Base-by-base conservation (phyloP, 169 alveolate genomes). In the Plasmodium knowlesi region DNA sequence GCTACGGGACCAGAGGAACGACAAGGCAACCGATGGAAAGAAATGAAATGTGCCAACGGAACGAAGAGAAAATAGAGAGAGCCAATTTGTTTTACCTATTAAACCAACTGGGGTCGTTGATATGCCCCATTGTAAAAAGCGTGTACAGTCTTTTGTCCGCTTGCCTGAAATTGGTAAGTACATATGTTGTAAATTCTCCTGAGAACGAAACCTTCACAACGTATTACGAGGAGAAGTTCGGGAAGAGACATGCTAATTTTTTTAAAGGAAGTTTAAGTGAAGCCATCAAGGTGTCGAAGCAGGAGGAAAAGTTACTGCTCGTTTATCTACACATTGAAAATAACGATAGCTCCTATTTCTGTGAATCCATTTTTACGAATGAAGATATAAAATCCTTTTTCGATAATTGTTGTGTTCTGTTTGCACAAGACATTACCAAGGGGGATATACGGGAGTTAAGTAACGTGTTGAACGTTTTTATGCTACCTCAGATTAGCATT, bases 281-380 rank as follows among this genome's bases (percentile, higher is more conserved):
- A 30, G 93, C 93, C n/a, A 85, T 85, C 34, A 43, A 50, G 34
- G 54, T n/a, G 41, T 85, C 93, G 1, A 74, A n/a, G 30, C 78
- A 53, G 61, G 86, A 85, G 28, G 93, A 74, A 10, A 85, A 85
- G 37, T 85, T 85, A 50, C 74, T 85, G 61, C 80, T 85, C 5
- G 85, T 85, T 3, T 85, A 85, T 74, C 79, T 85, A 30, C 93
- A 85, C 32, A 85, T 50, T 3, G 93, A 85, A 28, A 73, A 85
- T 85, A 57, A 74, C 22, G 86, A 85, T 16, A 54, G 84, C 43
- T 1, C 50, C 0, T 85, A 85, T 74, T 85, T 85, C 39, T 85
- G 93, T 74, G 70, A 85, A 22, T 5, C 19, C 6, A 41, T 85
- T 50, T 85, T 73, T 85, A 85, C 46, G 54, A 85, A 85, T 74